A percentile compares a stretch with the other conserved stretches of the same genome.
Conservation (phyloP, 768 basidiomycete genomes). For the Fomitopsis pulvina region DNA sequence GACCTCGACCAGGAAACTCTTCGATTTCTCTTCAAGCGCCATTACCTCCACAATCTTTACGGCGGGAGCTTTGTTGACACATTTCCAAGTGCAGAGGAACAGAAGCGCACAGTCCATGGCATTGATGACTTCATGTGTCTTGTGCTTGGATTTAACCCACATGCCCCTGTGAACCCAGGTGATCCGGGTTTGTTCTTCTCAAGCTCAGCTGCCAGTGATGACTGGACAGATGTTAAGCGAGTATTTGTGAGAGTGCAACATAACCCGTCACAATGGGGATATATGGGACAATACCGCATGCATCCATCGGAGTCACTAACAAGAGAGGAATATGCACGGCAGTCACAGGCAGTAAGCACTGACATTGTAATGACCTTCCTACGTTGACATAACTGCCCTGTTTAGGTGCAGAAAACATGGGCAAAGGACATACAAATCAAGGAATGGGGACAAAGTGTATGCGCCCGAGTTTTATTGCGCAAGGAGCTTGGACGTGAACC, state of each 20-base stretch:
- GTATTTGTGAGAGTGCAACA: slow-evolving; percentile 7
- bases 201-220: background rate
- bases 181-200: slow-evolving; percentile 8
- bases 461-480: slow-evolving; percentile 6
- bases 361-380: background rate
- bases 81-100: background rate
- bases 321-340: slow-evolving; percentile 1
- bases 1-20: slow-evolving; percentile 5
- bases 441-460: slow-evolving; percentile 1
- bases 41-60: slow-evolving; percentile 9
- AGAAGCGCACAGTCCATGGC: slow-evolving; percentile 4
- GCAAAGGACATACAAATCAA: background rate
- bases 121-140: slow-evolving; percentile 8
- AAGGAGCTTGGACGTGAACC: slow-evolving; percentile 3
- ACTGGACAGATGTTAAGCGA: background rate
- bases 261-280: slow-evolving; percentile 5
- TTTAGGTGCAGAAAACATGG: slow-evolving; percentile 5
- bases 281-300: slow-evolving; percentile 9
- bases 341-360: background rate
- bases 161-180: slow-evolving; percentile 10
- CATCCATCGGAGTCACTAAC: slow-evolving; percentile 5
- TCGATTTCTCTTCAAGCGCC: slow-evolving; percentile 1
- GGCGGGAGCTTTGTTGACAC: slow-evolving; percentile 8
- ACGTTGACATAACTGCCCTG: background rate
- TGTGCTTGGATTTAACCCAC: slow-evolving; percentile 9